These are phyloP conservation scores for Spathaspora sp. DNA, from an alignment of 805 yeast genomes.

Conservation along the genomic window DNA sequence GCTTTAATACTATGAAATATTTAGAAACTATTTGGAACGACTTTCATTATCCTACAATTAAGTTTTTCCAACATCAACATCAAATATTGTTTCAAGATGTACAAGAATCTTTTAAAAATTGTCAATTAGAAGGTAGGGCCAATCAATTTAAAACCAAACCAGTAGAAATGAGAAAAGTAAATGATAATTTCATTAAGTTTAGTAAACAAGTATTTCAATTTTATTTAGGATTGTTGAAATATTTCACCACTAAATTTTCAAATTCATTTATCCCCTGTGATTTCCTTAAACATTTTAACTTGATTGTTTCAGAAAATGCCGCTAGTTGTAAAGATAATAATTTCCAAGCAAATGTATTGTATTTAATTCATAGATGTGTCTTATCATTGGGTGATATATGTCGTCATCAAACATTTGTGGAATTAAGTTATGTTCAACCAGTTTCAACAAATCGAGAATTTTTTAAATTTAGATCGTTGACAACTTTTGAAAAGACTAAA, in stretches of 20 bases:
- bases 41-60: conserved; percentile 62
- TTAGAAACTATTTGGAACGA: conserved; percentile 55
- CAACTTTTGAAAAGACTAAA: conserved; percentile 29
- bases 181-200: conserved; percentile 49
- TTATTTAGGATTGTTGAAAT: conserved; percentile 41
- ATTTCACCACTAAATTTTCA: conserved; percentile 33
- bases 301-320: conserved; percentile 13
- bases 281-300: conserved; percentile 26
- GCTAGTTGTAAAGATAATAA: conserved; percentile 10
- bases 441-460: conserved; percentile 23
- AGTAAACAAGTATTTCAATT: conserved; percentile 45
- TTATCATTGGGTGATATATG: conserved; percentile 56
- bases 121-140: conserved; percentile 9
- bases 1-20: conserved; percentile 34
- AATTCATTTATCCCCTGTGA: conserved; percentile 31
- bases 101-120: conserved; percentile 14
- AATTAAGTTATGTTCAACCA: conserved; percentile 41
- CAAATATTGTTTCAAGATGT: conserved; percentile 18
- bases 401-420: conserved; percentile 51
- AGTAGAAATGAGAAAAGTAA: conserved; percentile 56
- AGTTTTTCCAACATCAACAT: conserved; percentile 46
- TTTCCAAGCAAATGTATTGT: conserved; percentile 32
- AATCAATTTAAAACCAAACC: conserved; percentile 25
- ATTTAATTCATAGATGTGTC: conserved; percentile 45
- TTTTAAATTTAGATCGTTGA: conserved; percentile 26